These are phyloP conservation scores for Pulveroboletus ravenelii DNA, from an alignment of 768 basidiomycete genomes.

Conservation along the genomic window DNA sequence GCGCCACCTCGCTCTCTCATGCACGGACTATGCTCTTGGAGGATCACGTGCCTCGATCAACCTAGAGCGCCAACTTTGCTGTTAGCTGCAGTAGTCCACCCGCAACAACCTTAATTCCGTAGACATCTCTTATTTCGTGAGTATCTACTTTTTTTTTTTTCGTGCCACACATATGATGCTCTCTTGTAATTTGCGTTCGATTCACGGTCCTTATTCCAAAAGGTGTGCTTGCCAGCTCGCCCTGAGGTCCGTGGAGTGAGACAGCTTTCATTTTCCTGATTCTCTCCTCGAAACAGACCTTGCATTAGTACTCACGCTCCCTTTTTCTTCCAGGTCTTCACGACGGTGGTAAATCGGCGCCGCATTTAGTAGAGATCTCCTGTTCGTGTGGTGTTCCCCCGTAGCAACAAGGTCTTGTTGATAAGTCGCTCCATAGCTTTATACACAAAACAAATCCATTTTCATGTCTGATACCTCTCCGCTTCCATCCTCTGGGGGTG, in stretches of 20 bases:
- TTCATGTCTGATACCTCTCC: constrained; percentile 26
- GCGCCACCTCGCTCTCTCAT: no score
- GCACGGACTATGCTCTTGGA: no score
- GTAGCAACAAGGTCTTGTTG: constrained; percentile 13
- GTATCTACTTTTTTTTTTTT: constrained; percentile 6
- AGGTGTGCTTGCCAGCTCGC: constrained; percentile 69
- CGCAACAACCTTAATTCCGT: neutral
- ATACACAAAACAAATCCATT: constrained; percentile 9
- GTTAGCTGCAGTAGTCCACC: no score
- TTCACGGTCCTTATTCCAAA: constrained; percentile 56
- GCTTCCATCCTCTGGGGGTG: constrained; percentile 1
- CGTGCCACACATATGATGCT: constrained; percentile 42
- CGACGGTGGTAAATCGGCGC: neutral
- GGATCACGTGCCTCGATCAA: no score
- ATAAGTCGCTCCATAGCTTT: constrained; percentile 15
- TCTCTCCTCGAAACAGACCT: neutral
- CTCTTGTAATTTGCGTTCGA: constrained; percentile 91
- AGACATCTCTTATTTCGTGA: constrained; percentile 8
- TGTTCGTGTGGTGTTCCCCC: constrained; percentile 9
- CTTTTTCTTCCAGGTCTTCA: neutral
- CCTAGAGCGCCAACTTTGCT: no score
- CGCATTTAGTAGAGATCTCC: neutral
- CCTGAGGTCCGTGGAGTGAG: constrained; percentile 70
- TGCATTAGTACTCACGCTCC: constrained; percentile 2
- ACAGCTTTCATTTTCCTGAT: constrained; percentile 56